Conservation (phyloP, 2,329 filamentous ascomycete genomes). For the Neurospora sp. region DNA sequence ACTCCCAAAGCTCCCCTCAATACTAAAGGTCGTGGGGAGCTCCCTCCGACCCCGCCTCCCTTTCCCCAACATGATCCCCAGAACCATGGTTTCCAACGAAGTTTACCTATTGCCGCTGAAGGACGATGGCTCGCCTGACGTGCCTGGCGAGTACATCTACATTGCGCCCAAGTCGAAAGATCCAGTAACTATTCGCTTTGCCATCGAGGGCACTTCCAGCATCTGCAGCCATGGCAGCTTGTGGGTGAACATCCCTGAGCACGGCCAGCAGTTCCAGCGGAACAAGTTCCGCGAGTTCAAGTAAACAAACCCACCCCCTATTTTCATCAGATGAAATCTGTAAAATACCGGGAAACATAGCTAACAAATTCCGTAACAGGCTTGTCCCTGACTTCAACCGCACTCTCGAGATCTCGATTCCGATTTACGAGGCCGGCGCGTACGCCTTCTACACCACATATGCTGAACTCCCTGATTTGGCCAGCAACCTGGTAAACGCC, state of each 20-base stretch:
- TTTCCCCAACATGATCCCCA: slow-evolving; percentile 39
- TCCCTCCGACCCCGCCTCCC: slow-evolving; percentile 1
- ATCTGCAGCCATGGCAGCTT: slow-evolving; percentile 90
- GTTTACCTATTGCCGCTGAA: slow-evolving; percentile 86
- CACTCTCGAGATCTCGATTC: slow-evolving; percentile 80
- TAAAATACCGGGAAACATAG: neutral
- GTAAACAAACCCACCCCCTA: slow-evolving; percentile 40
- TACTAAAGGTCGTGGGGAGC: neutral
- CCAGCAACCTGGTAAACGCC: slow-evolving; percentile 40
- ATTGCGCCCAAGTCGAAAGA: slow-evolving; percentile 63
- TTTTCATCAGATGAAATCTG: neutral
- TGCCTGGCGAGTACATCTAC: slow-evolving; percentile 86
- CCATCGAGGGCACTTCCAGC: slow-evolving; percentile 88
- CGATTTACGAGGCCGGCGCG: slow-evolving; percentile 71
- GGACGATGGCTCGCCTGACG: slow-evolving; percentile 84
- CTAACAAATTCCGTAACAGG: slow-evolving; percentile 33
- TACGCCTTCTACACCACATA: slow-evolving; percentile 95
- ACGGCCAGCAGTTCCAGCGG: slow-evolving; percentile 66
- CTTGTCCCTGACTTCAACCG: slow-evolving; percentile 88
- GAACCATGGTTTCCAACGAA: slow-evolving; percentile 55
- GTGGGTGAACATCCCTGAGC: slow-evolving; percentile 88
- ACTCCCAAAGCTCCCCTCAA: slow-evolving; percentile 1
- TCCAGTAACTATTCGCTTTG: slow-evolving; percentile 76
- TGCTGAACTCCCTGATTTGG: slow-evolving; percentile 71
- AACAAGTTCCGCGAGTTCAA: slow-evolving; percentile 78